Conservation (phyloP, 371 early-diverging fungal species). For the Mucor circinelloides region DNA sequence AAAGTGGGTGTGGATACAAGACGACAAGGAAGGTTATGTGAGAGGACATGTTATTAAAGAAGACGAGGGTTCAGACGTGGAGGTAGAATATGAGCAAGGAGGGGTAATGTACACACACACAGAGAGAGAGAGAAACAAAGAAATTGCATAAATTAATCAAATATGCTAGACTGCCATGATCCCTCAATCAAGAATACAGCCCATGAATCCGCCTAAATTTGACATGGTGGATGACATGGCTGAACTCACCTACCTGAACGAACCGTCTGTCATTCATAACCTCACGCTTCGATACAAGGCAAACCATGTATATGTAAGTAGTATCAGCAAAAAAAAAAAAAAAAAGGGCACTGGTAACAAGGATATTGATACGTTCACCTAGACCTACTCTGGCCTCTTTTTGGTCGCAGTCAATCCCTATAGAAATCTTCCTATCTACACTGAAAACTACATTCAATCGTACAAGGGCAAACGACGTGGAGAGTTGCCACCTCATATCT, state of each 20-base stretch:
- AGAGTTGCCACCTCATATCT: constrained; percentile 97
- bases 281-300: constrained; percentile 88
- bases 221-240: constrained; percentile 99
- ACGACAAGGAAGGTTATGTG: constrained; percentile 88
- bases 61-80: constrained; percentile 55
- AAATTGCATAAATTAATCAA: neutral
- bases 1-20: constrained; percentile 96
- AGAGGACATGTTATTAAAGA: constrained; percentile 85
- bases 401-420: constrained; percentile 99
- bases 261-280: constrained; percentile 98
- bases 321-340: too few species aligned
- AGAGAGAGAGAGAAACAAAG: neutral
- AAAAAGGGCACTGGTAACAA: too few species aligned
- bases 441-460: constrained; percentile 74
- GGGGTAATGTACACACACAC: constrained; percentile 49
- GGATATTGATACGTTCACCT: too few species aligned
- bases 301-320: constrained; percentile 90
- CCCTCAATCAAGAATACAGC: neutral
- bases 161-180: constrained; percentile 7
- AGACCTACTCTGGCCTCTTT: constrained; percentile 99
- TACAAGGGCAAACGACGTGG: constrained; percentile 88
- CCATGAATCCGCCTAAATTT: constrained; percentile 99
- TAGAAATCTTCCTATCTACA: constrained; percentile 91
- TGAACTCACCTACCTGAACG: constrained; percentile 96
- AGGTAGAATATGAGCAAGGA: constrained; percentile 55